Base-by-base conservation (phyloP, 352 stramenopile species). In the Plasmopara muralis region DNA sequence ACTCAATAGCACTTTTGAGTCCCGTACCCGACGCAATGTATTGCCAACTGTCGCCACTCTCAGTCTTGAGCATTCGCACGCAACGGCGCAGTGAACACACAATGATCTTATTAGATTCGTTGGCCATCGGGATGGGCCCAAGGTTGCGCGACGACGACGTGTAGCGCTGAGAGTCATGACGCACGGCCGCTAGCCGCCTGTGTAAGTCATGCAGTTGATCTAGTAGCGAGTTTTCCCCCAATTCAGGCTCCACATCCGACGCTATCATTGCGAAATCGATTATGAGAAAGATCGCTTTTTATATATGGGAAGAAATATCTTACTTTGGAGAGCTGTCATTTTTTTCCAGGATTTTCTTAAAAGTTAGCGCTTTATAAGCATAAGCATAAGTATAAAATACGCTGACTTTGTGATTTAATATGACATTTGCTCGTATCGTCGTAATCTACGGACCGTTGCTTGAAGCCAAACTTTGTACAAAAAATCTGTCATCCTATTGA, bases 121-220 rank as follows among this genome's bases (percentile, higher is more conserved):
- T 77, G 15, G 79, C 79, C 77, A 89, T 87, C 18, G 79, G 79
- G 38, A 89, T 70, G 0, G 79, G 79, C 10, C 79, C 79, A 18
- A 77, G 44, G 46, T 81, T 83, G 61, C 77, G 74, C 46, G 76
- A 62, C 34, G 74, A 48, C 16, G 74, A 76, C 35, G 62, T 85
- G 65, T 78, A 85, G 18, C 77, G 72, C 64, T 89, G 79, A 34
- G 79, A 89, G 49, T 88, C 70, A 49, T 87, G 77, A 8, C 79
- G 79, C 70, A 89, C 79, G 25, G 71, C 77, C 13, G 79, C 79
- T 25, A 89, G 56, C 4, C 73, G 74, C 16, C 68, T 70, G 55
- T 89, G 79, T 46, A 89, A 62, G 31, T 89, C 79, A 55, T 89
- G 79, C 18, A 89, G 70, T 64, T 89, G 79, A 48, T 89, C 77